Base-by-base conservation (phyloP, 2,329 filamentous ascomycete genomes). In the Botrytis cinerea region DNA sequence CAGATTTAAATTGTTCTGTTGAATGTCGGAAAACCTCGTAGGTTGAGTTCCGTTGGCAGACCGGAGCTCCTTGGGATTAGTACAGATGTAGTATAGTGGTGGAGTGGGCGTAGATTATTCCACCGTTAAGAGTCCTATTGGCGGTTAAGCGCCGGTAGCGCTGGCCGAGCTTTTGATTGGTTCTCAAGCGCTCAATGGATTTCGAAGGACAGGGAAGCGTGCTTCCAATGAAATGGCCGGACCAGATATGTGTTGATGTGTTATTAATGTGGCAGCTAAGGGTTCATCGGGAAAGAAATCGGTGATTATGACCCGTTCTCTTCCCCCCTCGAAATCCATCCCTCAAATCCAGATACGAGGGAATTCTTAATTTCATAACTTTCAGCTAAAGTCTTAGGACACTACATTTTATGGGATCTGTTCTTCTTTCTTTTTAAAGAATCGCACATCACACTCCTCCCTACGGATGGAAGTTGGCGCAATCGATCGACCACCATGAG, bases 401-500 rank as follows among this genome's bases (percentile, higher is more conserved):
- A 18, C n/a, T 46, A 40, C 48, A 38, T 28, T 43, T 18, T 40
- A 72, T 28, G 51, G 32, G 32, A 35, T 61, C 40, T n/a, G 18
- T n/a, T 46, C 12, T 61, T 45, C 40, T 35, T 38, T 70, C 40
- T 20, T 5, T 60, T 46, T n/a, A 10, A 64, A 67, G n/a, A 51
- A 45, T 60, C 35, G 28, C 16, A 67, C 20, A 32, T 4, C 14
- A 28, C 14, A 57, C 43, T 32, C 25, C 40, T 43, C 14, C 64
- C 64, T 22, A 75, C 77, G 78, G 75, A 80, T 79, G 79, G 78
- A 80, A 79, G 73, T 61, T 69, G 77, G 73, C 71, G 73, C 72
- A 75, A 73, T 72, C 70, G 73, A 77, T 74, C 79, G 77, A 67
- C 90, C 81, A 92, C 90, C 78, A 92, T 97, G 86, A 97, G 92